Base-by-base conservation (phyloP, 108 stramenopile species). In the Craspedostauros australis region DNA sequence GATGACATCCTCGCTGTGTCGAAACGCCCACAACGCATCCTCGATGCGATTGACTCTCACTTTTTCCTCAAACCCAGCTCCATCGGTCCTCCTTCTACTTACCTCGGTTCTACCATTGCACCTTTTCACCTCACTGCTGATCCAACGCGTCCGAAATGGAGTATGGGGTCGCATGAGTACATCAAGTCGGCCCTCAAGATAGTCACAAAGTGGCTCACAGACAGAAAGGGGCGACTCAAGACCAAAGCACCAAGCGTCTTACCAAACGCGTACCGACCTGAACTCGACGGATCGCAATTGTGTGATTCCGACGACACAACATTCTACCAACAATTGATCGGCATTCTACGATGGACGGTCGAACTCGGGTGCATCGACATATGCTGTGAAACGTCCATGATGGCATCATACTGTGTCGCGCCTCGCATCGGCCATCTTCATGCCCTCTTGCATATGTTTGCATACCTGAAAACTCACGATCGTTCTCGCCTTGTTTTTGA, bases 311-410 rank as follows among this genome's bases (percentile, higher is more conserved):
- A 26, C 5, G 25, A 28, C 12, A 27, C 47, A 28, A 25, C 25
- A n/a, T 49, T 14, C 19, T 72, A 22, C 36, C 46, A 44, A 28
- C 30, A 33, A 30, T 24, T 54, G 32, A 62, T 72, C n/a, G 70
- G 70, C 7, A 28, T 72, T 72, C 1, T 70, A 2, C 50, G 68
- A 16, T 78, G 72, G 72, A 55, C 60, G 39, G 68, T 73, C 20
- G 68, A 78, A 36, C 22, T 74, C 1, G 65, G 73, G 24, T 28
- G 69, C 11, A 38, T 70, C 5, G 68, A 79, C 55, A 71, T 79
- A 27, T 24, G 18, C 14, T 36, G 37, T 21, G 68, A 70, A 45
- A 61, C 63, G 0, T 73, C 72, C 29, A 54, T n/a, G n/a, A n/a
- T n/a, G n/a, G n/a, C n/a, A n/a, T n/a, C n/a, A n/a, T n/a, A n/a